Conservation (phyloP, 257 asterid species). For the Ballota nigra region DNA sequence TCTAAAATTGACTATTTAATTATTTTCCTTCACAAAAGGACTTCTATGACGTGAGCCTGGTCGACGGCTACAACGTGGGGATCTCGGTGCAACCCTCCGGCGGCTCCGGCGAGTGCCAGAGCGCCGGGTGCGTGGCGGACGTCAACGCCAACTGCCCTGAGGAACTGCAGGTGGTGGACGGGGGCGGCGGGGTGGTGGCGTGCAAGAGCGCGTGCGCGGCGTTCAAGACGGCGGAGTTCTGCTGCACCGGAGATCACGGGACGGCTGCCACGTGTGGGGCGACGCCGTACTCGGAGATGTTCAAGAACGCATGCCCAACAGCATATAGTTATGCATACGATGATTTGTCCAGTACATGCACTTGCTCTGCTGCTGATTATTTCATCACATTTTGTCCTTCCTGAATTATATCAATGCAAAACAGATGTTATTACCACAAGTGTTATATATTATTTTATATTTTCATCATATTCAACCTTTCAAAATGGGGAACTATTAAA, state of each 20-base stretch:
- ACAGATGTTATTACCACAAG: no score
- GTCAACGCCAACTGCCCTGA: slow-evolving; percentile 50
- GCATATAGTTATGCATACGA: slow-evolving; percentile 81
- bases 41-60: slow-evolving; percentile 79
- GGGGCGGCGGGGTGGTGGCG: slow-evolving; percentile 53
- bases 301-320: slow-evolving; percentile 68
- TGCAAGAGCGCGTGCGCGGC: slow-evolving; percentile 82
- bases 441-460: no score
- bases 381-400: slow-evolving; percentile 68
- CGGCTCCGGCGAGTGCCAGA: slow-evolving; percentile 62
- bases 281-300: slow-evolving; percentile 49
- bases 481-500: no score
- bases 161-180: slow-evolving; percentile 48
- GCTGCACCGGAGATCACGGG: slow-evolving; percentile 65
- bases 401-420: not conserved
- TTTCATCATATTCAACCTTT: no score
- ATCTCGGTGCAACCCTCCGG: slow-evolving; percentile 53
- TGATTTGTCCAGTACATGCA: slow-evolving; percentile 62
- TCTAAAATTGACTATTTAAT: no score
- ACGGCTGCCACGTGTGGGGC: slow-evolving; percentile 56
- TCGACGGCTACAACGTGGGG: slow-evolving; percentile 82
- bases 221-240: slow-evolving; percentile 50
- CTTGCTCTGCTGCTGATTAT: slow-evolving; percentile 63
- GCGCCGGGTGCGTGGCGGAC: slow-evolving; percentile 64
- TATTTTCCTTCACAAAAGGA: no score